Conservation (phyloP, 2,329 filamentous ascomycete species). For the Stachybotrys elegans region DNA sequence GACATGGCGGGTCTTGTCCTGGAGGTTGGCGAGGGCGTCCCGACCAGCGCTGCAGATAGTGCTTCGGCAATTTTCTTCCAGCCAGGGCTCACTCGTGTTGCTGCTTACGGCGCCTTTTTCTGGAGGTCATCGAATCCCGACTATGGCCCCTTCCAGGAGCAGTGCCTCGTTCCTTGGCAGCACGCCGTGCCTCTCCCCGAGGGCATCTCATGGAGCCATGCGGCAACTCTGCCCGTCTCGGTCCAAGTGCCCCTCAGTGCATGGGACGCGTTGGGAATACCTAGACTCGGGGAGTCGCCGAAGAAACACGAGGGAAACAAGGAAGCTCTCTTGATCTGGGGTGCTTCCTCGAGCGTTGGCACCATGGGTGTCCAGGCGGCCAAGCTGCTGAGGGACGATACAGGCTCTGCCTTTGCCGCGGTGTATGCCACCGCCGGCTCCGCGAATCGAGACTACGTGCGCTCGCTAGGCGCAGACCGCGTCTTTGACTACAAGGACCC, state of each 20-base stretch:
- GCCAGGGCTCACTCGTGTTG: slow-evolving; percentile 29
- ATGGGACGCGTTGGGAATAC: slow-evolving; percentile 32
- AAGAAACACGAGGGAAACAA: slow-evolving; percentile 11
- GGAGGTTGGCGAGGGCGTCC: slow-evolving; percentile 33
- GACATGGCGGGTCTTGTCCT: slow-evolving; percentile 39
- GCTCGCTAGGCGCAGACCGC: slow-evolving; percentile 27
- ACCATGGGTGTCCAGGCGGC: slow-evolving; percentile 37
- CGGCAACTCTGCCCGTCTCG: slow-evolving; percentile 34
- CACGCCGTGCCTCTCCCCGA: slow-evolving; percentile 30
- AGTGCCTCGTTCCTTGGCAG: slow-evolving; percentile 35
- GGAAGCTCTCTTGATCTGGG: slow-evolving; percentile 36
- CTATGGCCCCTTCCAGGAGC: slow-evolving; percentile 42
- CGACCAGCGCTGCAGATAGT: slow-evolving; percentile 12
- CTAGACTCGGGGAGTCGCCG: slow-evolving; percentile 9
- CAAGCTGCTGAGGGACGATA: slow-evolving; percentile 27
- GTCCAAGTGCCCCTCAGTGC: slow-evolving; percentile 29
- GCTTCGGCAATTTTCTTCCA: slow-evolving; percentile 15
- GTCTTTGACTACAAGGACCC: slow-evolving; percentile 36
- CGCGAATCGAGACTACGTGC: slow-evolving; percentile 27
- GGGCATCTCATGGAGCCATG: slow-evolving; percentile 31
- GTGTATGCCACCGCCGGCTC: slow-evolving; percentile 36
- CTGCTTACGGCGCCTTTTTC: slow-evolving; percentile 30
- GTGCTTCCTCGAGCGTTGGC: slow-evolving; percentile 39
- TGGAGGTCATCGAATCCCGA: slow-evolving; percentile 39
- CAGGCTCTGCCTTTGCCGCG: slow-evolving; percentile 23